Conservation (phyloP, 2,329 filamentous ascomycete genomes). For the Aspergillus niger region DNA sequence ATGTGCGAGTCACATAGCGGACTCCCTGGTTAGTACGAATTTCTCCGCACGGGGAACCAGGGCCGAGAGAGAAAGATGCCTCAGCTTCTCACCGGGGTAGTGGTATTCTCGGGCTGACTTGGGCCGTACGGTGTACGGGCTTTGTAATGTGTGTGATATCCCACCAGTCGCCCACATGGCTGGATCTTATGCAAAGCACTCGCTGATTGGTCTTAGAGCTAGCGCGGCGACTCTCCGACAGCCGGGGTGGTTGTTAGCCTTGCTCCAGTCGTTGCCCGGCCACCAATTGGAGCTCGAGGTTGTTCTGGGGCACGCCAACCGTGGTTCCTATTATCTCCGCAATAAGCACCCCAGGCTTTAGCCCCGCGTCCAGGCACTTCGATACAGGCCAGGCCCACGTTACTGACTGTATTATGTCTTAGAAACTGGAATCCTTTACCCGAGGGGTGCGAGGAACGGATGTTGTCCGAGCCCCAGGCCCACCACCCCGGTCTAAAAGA, state of each 20-base stretch:
- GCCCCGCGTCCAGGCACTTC: neutral
- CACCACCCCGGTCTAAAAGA: neutral
- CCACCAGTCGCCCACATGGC: conserved; percentile 1
- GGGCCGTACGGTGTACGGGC: neutral
- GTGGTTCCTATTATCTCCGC: conserved; percentile 2
- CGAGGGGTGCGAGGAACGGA: neutral
- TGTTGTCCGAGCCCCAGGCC: neutral
- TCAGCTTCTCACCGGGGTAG: neutral
- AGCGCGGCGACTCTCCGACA: neutral
- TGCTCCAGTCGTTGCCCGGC: neutral
- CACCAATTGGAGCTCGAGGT: neutral
- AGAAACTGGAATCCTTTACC: neutral
- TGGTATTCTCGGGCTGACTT: neutral
- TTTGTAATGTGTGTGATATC: neutral
- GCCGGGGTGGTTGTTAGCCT: neutral
- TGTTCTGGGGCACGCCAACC: neutral
- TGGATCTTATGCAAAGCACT: neutral
- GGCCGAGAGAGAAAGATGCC: neutral
- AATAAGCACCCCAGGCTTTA: conserved; percentile 5
- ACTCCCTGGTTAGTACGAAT: neutral
- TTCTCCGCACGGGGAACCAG: neutral
- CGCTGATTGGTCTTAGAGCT: neutral
- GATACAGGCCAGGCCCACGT: neutral
- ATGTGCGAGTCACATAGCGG: neutral
- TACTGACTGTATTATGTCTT: neutral